phyloP scores from a whole-genome alignment of 768 basidiomycete genomes.

The Tylopilus felleus region DNA sequence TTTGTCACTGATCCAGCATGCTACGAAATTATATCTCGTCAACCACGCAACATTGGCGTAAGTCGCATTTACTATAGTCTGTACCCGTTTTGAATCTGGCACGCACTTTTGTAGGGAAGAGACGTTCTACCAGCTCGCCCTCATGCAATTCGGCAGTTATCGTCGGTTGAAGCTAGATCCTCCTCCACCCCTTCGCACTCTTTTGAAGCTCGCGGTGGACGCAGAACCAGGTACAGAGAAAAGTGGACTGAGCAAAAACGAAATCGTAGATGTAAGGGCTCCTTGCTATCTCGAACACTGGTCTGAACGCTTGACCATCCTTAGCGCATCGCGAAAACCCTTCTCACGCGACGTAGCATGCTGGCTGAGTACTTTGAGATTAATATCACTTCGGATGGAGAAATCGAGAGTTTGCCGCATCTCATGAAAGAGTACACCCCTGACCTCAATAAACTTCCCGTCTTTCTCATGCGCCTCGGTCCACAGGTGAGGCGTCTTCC shows the following conservation, averaged over 20 bases:
- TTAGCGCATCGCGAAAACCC: slow-evolving; percentile 62
- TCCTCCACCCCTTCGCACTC: slow-evolving; percentile 63
- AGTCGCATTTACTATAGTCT: slow-evolving; percentile 29
- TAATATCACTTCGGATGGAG: slow-evolving; percentile 60
- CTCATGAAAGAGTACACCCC: slow-evolving; percentile 87
- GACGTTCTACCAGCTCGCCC: slow-evolving; percentile 89
- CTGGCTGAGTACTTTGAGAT: slow-evolving; percentile 89
- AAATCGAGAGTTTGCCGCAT: slow-evolving; percentile 75
- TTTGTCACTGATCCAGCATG: slow-evolving; percentile 81
- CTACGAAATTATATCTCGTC: slow-evolving; percentile 85
- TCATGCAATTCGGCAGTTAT: slow-evolving; percentile 88
- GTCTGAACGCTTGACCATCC: background rate
- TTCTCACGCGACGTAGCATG: slow-evolving; percentile 73
- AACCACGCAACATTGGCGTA: slow-evolving; percentile 84
- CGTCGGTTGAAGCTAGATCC: slow-evolving; percentile 78
- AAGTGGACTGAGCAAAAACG: slow-evolving; percentile 51
- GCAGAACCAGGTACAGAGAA: slow-evolving; percentile 48
- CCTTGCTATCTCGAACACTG: background rate
- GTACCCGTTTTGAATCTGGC: background rate
- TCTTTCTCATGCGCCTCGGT: slow-evolving; percentile 86
- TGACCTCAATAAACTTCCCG: slow-evolving; percentile 84
- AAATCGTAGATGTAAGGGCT: slow-evolving; percentile 67
- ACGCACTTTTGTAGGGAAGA: slow-evolving; percentile 60
- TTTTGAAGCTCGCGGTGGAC: slow-evolving; percentile 81
- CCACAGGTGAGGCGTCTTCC: slow-evolving; percentile 59